These are phyloP conservation scores for Rhizopus sp. DNA, from an alignment of 371 early-diverging fungal species.

Conservation along the genomic window DNA sequence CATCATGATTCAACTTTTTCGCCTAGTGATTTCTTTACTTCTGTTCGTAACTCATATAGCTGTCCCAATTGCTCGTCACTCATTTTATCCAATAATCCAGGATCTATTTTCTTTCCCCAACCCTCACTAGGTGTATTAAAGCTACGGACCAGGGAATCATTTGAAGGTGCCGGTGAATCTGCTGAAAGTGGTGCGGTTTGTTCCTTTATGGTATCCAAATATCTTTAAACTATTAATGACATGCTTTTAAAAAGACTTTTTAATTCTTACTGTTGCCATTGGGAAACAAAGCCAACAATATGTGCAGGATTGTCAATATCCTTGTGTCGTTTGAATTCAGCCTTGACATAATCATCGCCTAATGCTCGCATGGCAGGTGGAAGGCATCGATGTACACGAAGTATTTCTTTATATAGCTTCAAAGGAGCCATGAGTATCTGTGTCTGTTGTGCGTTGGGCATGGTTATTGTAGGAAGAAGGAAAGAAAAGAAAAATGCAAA, in stretches of 20 bases:
- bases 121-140: constrained; percentile 36
- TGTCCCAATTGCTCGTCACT: constrained; percentile 71
- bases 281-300: constrained; percentile 64
- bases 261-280: constrained; percentile 63
- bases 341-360: constrained; percentile 70
- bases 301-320: constrained; percentile 65
- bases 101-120: constrained; percentile 58
- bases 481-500: constrained; percentile 2
- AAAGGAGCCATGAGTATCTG: constrained; percentile 54
- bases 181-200: constrained; percentile 40
- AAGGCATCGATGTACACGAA: constrained; percentile 58
- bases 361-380: constrained; percentile 62
- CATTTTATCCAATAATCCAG: constrained; percentile 57
- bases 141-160: constrained; percentile 39
- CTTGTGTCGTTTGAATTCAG: constrained; percentile 67
- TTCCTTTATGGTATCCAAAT: constrained; percentile 30
- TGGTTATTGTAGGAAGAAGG: constrained; percentile 2
- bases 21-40: constrained; percentile 51
- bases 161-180: constrained; percentile 25
- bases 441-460: constrained; percentile 23
- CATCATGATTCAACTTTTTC: constrained; percentile 19
- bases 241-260: not conserved
- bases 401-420: constrained; percentile 61
- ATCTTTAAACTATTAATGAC: constrained; percentile 18
- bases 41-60: constrained; percentile 62